Base-by-base conservation (phyloP, 805 yeast genomes). In the Myxozyma neotropica region DNA sequence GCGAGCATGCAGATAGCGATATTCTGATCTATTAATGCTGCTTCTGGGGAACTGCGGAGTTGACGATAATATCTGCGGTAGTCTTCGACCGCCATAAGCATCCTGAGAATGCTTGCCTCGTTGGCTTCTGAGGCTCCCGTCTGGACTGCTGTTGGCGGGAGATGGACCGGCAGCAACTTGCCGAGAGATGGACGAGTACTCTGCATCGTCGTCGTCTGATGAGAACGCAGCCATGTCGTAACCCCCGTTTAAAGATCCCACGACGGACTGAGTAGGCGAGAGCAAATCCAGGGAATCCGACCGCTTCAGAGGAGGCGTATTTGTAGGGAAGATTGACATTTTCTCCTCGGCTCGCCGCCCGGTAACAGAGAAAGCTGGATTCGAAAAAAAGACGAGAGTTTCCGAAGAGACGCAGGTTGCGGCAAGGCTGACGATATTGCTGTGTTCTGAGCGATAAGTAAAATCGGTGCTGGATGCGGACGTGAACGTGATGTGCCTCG, bases 241-340 rank as follows among this genome's bases (percentile, higher is more conserved):
- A n/a, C 45, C 33, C 19, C 38, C 52, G n/a, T 26, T 23, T 13
- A 58, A 19, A 6, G 65, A 60, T 15, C 64, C 66, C 3, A 55
- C 29, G 38, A 62, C 27, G 7, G 66, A 62, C 51, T 59, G 66
- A 2, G 61, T 59, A 6, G 66, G 66, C 35, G 66, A 62, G 8
- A 62, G 48, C 33, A 62, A 55, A 24, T 62, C 66, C 10, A 62
- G 54, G 8, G 66, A 62, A 51, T 62, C 66, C 17, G 61, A 54
- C 26, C 66, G 47, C 47, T 54, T 58, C 23, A 58, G 50, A 12
- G 53, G 51, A 6, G 51, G 39, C 15, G 33, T 12, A 4, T 8
- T 19, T 5, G 42, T 19, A 17, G 52, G 42, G 6, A 35, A 26
- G 42, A 48, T 36, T 19, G 52, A 35, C 43, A 36, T 36, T 21